Conservation (phyloP, 192 early-diverging fungal species). For the Coemansia sp. region DNA sequence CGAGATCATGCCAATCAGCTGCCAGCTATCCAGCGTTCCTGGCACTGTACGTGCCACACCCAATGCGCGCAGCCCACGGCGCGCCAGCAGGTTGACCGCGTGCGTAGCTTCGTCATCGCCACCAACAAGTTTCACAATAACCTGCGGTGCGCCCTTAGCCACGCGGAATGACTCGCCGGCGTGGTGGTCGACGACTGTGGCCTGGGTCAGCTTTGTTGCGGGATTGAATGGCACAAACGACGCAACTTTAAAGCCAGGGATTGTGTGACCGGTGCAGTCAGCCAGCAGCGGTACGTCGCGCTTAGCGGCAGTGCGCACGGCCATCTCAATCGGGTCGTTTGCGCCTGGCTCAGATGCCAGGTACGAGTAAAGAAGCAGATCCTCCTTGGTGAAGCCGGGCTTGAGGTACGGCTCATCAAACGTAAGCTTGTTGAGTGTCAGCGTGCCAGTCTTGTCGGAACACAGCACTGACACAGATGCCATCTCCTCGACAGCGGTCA, state of each 20-base stretch:
- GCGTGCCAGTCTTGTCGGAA: slow-evolving; percentile 86
- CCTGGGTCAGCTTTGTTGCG: slow-evolving; percentile 86
- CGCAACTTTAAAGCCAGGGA: slow-evolving; percentile 93
- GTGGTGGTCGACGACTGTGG: slow-evolving; percentile 73
- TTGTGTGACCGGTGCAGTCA: slow-evolving; percentile 63
- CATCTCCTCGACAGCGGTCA: slow-evolving; percentile 92
- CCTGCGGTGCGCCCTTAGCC: slow-evolving; percentile 94
- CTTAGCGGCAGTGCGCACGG: slow-evolving; percentile 81
- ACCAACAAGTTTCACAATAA: slow-evolving; percentile 80
- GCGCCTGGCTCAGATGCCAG: slow-evolving; percentile 84
- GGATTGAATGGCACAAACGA: slow-evolving; percentile 94
- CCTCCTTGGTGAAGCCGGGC: slow-evolving; percentile 67
- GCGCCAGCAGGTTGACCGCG: slow-evolving; percentile 82
- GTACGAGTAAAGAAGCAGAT: slow-evolving; percentile 79
- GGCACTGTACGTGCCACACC: slow-evolving; percentile 84
- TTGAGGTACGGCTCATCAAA: slow-evolving; percentile 84
- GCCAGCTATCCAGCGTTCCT: slow-evolving; percentile 64
- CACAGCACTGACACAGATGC: slow-evolving; percentile 84
- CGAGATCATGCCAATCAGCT: slow-evolving; percentile 88
- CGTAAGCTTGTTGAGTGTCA: slow-evolving; percentile 87
- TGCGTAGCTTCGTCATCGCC: slow-evolving; percentile 78
- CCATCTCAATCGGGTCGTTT: slow-evolving; percentile 85
- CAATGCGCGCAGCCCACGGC: slow-evolving; percentile 88
- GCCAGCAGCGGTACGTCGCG: slow-evolving; percentile 67
- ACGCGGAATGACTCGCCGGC: slow-evolving; percentile 77